Conservation (phyloP, 768 basidiomycete genomes). For the Mycena sanguinolenta region DNA sequence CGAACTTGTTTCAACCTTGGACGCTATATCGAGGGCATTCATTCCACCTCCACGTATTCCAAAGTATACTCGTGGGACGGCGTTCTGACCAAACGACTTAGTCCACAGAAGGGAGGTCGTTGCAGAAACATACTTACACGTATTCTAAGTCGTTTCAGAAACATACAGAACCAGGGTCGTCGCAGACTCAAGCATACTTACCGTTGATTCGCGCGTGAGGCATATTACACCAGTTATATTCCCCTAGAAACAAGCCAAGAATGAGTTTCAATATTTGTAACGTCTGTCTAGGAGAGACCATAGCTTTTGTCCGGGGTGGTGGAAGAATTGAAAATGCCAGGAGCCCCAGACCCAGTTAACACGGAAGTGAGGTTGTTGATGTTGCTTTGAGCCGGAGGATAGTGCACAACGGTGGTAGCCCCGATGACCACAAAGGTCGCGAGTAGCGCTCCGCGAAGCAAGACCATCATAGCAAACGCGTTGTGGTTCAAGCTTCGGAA, state of each 20-base stretch:
- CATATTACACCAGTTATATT: conserved; percentile 70
- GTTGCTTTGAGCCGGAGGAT: conserved; percentile 53
- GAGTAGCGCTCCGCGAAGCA: background rate
- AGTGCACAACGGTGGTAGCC: conserved; percentile 47
- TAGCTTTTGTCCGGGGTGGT: conserved; percentile 53
- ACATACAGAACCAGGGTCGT: conserved; percentile 22
- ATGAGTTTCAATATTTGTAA: too few relatives aligned
- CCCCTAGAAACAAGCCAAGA: conserved; percentile 43
- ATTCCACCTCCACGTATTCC: conserved; percentile 57
- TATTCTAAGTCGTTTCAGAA: conserved; percentile 50
- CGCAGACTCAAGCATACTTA: conserved; percentile 51
- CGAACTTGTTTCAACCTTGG: background rate
- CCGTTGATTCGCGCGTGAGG: conserved; percentile 60
- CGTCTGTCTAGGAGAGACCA: conserved; percentile 33
- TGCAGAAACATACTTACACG: conserved; percentile 51
- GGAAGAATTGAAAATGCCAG: conserved; percentile 62
- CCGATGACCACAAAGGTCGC: background rate
- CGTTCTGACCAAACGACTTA: conserved; percentile 41
- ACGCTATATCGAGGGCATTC: background rate
- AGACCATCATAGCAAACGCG: conserved; percentile 9
- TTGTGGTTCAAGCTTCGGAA: background rate
- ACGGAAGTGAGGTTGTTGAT: conserved; percentile 61
- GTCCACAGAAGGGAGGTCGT: background rate
- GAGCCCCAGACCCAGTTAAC: conserved; percentile 57
- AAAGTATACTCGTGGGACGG: conserved; percentile 53